Conservation (phyloP, 805 yeast species). For the Maudiozyma barnettii region DNA sequence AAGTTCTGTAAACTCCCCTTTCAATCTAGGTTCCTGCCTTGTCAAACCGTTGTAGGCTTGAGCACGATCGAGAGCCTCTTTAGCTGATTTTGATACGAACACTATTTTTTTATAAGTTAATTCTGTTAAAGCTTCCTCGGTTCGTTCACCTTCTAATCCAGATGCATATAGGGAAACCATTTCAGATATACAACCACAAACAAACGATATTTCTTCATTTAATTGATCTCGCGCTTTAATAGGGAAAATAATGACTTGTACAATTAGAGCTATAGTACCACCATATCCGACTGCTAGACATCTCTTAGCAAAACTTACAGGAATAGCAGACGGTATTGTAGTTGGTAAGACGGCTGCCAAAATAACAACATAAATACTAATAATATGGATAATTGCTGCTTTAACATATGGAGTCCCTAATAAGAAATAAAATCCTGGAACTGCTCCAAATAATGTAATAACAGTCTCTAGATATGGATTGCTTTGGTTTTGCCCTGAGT, state of each 20-base stretch:
- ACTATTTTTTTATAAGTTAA: constrained; percentile 27
- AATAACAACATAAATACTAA: constrained; percentile 39
- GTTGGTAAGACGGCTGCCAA: constrained; percentile 37
- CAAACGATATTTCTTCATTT: constrained; percentile 33
- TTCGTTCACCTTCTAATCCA: constrained; percentile 33
- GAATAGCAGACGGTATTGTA: constrained; percentile 31
- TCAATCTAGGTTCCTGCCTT: constrained; percentile 40
- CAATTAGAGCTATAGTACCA: constrained; percentile 38
- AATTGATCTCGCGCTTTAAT: constrained; percentile 39
- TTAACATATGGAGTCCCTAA: constrained; percentile 40
- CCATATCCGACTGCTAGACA: constrained; percentile 44
- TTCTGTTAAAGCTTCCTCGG: constrained; percentile 22
- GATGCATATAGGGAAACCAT: constrained; percentile 33
- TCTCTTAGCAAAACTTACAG: constrained; percentile 39
- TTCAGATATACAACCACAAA: constrained; percentile 33
- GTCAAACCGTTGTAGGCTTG: constrained; percentile 33
- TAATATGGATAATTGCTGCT: constrained; percentile 41
- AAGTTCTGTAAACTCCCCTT: constrained; percentile 36
- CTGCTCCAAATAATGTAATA: constrained; percentile 35
- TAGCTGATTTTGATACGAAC: constrained; percentile 31
- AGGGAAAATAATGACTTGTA: constrained; percentile 39
- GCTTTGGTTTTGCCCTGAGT: constrained; percentile 34
- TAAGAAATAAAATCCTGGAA: constrained; percentile 38
- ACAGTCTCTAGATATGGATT: constrained; percentile 36
- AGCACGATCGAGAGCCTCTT: constrained; percentile 34